Conservation (phyloP, 495 filamentous ascomycete genomes). For the Ramalina intermedia region DNA sequence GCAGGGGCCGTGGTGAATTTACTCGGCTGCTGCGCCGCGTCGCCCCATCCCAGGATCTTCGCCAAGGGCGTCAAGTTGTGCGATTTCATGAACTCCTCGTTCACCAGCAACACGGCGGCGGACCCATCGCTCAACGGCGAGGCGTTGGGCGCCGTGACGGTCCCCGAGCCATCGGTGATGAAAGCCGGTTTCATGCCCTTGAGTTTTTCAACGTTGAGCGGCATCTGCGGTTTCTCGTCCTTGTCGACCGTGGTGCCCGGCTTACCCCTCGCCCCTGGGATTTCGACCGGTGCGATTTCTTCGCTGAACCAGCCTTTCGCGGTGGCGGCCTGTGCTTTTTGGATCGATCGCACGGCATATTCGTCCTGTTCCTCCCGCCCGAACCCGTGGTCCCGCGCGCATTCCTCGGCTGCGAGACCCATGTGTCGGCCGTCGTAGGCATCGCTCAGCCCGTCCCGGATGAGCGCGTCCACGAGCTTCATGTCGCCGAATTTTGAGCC, state of each 20-base stretch:
- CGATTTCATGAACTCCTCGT: conserved; percentile 75
- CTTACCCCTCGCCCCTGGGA: conserved; percentile 80
- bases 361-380: conserved; percentile 74
- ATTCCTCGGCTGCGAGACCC: conserved; percentile 86
- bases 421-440: conserved; percentile 88
- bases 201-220: conserved; percentile 84
- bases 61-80: conserved; percentile 80
- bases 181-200: conserved; percentile 74
- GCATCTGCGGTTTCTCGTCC: conserved; percentile 85
- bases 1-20: conserved; percentile 94
- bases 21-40: conserved; percentile 75
- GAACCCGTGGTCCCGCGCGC: conserved; percentile 70
- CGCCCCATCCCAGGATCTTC: conserved; percentile 93
- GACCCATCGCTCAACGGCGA: conserved; percentile 92
- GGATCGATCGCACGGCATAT: conserved; percentile 84
- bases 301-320: conserved; percentile 60
- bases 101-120: conserved; percentile 78
- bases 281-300: conserved; percentile 84
- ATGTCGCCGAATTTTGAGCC: conserved; percentile 87
- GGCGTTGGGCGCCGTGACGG: conserved; percentile 94
- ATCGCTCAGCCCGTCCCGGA: conserved; percentile 85
- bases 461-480: conserved; percentile 71
- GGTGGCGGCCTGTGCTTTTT: conserved; percentile 77
- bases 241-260: conserved; percentile 63
- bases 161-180: conserved; percentile 58